Evolutionary conservation across 257 asterid species (phyloP), one percentile per base, ranked within the genome.

Genomic region (Petunia axillaris): DNA sequence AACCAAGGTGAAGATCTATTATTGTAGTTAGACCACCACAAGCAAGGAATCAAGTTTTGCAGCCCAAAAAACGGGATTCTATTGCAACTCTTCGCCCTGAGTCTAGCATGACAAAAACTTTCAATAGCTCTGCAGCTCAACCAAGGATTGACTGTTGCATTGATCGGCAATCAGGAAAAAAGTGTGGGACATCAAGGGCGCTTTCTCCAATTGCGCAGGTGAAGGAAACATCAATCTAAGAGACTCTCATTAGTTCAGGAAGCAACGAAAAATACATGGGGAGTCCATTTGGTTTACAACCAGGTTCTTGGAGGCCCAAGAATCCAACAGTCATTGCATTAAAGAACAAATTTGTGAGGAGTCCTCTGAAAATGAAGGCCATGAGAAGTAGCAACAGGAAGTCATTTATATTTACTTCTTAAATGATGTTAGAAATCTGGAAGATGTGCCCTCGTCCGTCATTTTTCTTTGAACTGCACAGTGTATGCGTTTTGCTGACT

Each of bases 141-240:
- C 77, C 63, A 53, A 90, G 88, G 87, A 80, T 50, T 2, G 91
- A 85, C 8, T 89, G 92, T 25, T 25, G 68, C 85, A 67, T 89
- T 87, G 96, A 96, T 3, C 85, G 97, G 54, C 93, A 90, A 64
- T 91, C 93, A 11, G 99, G 98, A 94, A 91, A 57, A 89, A 89
- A 76, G 88, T 93, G 36, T 91, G 97, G 97, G 50, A 85, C 91
- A 8, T 85, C 97, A 3, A 91, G 91, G 75, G 85, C 80, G 70
- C 83, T 85, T 71, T 93, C 99, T 79, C 97, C 99, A 36, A n/a
- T 83, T 81, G 86, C 89, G 50, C 90, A 86, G 71, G 68, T 63
- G 66, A 83, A 84, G 55, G 90, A 88, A 78, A 64, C 39, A 39
- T 77, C 81, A 3, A 36, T 82, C 87, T 0, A 77, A 81, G 57